phyloP scores from a whole-genome alignment of 345 rosid species.

The Raphanus raphanistrum region DNA sequence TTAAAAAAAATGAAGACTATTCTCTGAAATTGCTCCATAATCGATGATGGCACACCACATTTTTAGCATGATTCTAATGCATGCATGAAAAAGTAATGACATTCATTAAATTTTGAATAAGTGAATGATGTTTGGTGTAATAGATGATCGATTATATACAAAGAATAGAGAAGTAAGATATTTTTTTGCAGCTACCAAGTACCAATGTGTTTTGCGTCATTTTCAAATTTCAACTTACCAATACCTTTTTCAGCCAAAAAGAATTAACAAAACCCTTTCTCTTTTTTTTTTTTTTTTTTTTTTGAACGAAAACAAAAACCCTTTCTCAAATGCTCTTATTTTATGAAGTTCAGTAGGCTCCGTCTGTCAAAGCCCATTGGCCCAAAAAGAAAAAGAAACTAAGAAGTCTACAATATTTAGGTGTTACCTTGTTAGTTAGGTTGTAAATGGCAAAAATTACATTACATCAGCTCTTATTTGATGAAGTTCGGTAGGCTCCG shows the following conservation, averaged over 20 bases:
- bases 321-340: background rate
- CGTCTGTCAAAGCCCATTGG: background rate
- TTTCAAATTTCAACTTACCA: conserved; percentile 4
- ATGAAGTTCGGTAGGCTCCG: too few species aligned
- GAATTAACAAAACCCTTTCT: too few species aligned
- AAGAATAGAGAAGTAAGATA: background rate
- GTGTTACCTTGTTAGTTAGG: background rate
- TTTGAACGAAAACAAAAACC: too few species aligned
- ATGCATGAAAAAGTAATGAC: background rate
- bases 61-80: background rate
- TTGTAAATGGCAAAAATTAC: background rate
- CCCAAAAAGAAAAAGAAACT: background rate
- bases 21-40: background rate
- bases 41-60: background rate
- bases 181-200: background rate
- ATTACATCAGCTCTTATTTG: too few species aligned
- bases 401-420: background rate
- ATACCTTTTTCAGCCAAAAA: background rate
- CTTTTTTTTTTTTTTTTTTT: too few species aligned
- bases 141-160: background rate
- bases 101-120: background rate
- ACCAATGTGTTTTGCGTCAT: conserved; percentile 4
- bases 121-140: background rate
- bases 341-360: background rate
- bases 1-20: background rate